A percentile compares a stretch with the other conserved stretches of the same genome.
Conservation (phyloP, 169 alveolate species). For the Plasmodium ovale region DNA sequence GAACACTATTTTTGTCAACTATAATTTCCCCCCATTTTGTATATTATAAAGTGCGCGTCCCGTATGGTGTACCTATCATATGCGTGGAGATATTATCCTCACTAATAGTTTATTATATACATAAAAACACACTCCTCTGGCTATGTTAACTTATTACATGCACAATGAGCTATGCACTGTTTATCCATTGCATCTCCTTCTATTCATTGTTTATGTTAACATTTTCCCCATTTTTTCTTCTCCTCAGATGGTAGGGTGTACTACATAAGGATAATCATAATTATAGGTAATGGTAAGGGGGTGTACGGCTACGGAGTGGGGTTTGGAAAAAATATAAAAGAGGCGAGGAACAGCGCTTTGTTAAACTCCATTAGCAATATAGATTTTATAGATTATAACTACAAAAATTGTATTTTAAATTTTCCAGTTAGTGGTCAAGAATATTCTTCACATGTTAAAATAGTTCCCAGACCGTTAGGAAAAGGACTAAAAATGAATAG, state of each 20-base stretch:
- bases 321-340: slow-evolving; percentile 83
- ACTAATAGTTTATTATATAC: too few relatives aligned
- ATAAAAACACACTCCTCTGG: too few relatives aligned
- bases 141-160: too few relatives aligned
- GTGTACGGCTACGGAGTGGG: slow-evolving; percentile 87
- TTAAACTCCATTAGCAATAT: slow-evolving; percentile 82
- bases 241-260: slow-evolving; percentile 83
- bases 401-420: slow-evolving; percentile 82
- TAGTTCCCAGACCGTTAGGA: slow-evolving; percentile 80
- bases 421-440: slow-evolving; percentile 86
- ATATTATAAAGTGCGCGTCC: too few relatives aligned
- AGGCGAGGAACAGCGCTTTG: slow-evolving; percentile 82
- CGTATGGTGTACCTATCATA: too few relatives aligned
- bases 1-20: too few relatives aligned
- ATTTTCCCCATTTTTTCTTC: slow-evolving; percentile 6
- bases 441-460: slow-evolving; percentile 79
- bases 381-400: slow-evolving; percentile 85
- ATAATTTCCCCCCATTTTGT: too few relatives aligned
- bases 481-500: slow-evolving; percentile 80
- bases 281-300: slow-evolving; percentile 87
- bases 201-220: background rate
- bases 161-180: too few relatives aligned
- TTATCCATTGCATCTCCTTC: background rate
- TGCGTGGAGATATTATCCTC: too few relatives aligned
- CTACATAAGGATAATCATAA: slow-evolving; percentile 82